Base-by-base conservation (phyloP, 257 asterid genomes). In the Solanum habrochaites region DNA sequence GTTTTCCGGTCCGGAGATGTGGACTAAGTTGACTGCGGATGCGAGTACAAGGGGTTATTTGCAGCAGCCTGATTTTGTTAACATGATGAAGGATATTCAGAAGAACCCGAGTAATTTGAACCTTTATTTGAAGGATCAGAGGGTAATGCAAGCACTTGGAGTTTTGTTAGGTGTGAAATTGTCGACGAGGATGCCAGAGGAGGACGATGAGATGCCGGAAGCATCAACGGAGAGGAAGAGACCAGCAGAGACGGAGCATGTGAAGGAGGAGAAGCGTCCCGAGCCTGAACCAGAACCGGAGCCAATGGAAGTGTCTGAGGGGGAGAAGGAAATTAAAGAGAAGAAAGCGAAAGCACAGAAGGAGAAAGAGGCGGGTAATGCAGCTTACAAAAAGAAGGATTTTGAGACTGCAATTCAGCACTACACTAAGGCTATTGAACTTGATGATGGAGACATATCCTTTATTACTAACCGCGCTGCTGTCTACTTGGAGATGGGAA, bases 381-480 rank as follows among this genome's bases (percentile, higher is more conserved):
- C 93, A 16, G 97, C 97, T 1, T 97, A 97, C 62, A 97, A 97
- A 85, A 97, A 95, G 95, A 97, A 95, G 94, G 98, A 94, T 90
- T 95, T 97, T 25, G 98, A 94, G 78, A 92, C 94, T 2, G 99
- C 99, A 1, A 93, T 97, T 92, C 88, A 91, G 88, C 95, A 91
- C 86, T 97, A 97, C 35, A 69, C 94, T 0, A 94, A 93, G 88
- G 99, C 99, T 3, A 77, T 94, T 74, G 98, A 97, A 47, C 94
- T 93, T 13, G 93, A 93, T 40, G 97, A 94, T 62, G 97, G 90
- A 78, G 99, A 97, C 86, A 92, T 97, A 16, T 97, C 99, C 3
- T 97, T 94, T 90, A 89, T 95, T 35, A 97, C 99, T 3, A 97
- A 97, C 23, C 94, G 99, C 5, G 99, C 99, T 35, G 99, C 99